These are phyloP conservation scores for Daedaleopsis nitida DNA, from an alignment of 768 basidiomycete genomes.

Conservation along the genomic window DNA sequence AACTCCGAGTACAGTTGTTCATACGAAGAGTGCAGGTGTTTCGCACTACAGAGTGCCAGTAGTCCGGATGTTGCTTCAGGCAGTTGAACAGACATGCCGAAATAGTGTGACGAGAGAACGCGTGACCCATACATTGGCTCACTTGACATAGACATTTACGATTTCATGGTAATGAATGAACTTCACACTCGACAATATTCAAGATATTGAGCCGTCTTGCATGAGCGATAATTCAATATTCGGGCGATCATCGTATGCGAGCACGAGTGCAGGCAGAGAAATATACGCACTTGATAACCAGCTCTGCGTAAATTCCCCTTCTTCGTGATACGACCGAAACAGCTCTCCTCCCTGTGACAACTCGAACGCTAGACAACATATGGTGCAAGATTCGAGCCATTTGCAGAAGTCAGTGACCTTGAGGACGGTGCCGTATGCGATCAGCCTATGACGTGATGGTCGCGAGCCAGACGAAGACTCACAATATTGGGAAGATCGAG, in stretches of 20 bases:
- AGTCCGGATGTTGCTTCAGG: background rate
- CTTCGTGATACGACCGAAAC: slow-evolving; percentile 82
- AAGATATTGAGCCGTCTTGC: slow-evolving; percentile 53
- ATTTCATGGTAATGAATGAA: slow-evolving; percentile 93
- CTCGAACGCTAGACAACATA: slow-evolving; percentile 94
- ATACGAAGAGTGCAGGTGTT: slow-evolving; percentile 72
- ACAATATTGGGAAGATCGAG: slow-evolving; percentile 93
- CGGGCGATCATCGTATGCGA: background rate
- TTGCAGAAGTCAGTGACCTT: slow-evolving; percentile 97
- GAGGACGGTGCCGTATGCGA: no score
- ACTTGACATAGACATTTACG: slow-evolving; percentile 97
- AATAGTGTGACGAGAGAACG: slow-evolving; percentile 56
- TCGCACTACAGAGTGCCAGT: slow-evolving; percentile 58
- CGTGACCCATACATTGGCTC: slow-evolving; percentile 19
- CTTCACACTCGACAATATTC: slow-evolving; percentile 77
- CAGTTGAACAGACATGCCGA: slow-evolving; percentile 67
- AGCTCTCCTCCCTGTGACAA: slow-evolving; percentile 94
- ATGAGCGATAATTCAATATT: background rate
- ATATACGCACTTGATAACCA: slow-evolving; percentile 63
- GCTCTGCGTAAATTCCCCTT: slow-evolving; percentile 91
- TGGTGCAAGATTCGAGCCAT: slow-evolving; percentile 92
- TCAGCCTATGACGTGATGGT: background rate
- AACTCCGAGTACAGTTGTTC: slow-evolving; percentile 71
- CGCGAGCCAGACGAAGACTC: slow-evolving; percentile 28
- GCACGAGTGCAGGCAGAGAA: background rate